phyloP scores from a whole-genome alignment of 768 basidiomycete species.

The Phylloporus sp. region DNA sequence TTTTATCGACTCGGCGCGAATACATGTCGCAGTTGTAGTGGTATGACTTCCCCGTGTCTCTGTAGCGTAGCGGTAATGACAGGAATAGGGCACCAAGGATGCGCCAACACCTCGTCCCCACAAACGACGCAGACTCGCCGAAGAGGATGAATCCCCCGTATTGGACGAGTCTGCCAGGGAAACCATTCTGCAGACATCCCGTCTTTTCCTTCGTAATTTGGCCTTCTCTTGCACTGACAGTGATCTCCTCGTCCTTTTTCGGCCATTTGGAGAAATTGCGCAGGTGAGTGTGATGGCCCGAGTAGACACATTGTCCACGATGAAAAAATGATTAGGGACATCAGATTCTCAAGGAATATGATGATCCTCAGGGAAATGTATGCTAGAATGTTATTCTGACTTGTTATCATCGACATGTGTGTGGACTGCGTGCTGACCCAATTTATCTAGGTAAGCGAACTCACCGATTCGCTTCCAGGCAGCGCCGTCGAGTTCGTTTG shows the following conservation, averaged over 20 bases:
- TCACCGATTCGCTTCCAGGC: too few relatives aligned
- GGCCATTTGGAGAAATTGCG: slow-evolving; percentile 61
- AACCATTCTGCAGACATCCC: slow-evolving; percentile 66
- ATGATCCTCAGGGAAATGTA: slow-evolving; percentile 41
- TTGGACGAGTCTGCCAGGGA: slow-evolving; percentile 33
- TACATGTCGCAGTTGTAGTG: slow-evolving; percentile 72
- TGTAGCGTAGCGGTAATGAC: slow-evolving; percentile 4
- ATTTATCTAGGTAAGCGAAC: slow-evolving; percentile 15
- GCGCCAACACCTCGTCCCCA: slow-evolving; percentile 64
- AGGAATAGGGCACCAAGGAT: slow-evolving; percentile 58
- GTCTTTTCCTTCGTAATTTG: slow-evolving; percentile 94
- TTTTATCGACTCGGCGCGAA: slow-evolving; percentile 74
- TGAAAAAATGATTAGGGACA: slow-evolving; percentile 47
- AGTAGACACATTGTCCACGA: slow-evolving; percentile 20
- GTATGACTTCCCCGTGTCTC: slow-evolving; percentile 35
- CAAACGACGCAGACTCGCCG: slow-evolving; percentile 60
- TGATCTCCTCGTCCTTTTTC: slow-evolving; percentile 64
- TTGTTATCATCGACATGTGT: not conserved
- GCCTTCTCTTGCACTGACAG: slow-evolving; percentile 74
- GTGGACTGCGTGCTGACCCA: not conserved
- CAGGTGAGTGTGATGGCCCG: slow-evolving; percentile 52
- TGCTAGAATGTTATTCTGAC: slow-evolving; percentile 48
- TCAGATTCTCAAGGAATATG: slow-evolving; percentile 39
- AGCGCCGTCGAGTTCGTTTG: slow-evolving; percentile 48
- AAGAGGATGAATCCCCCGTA: slow-evolving; percentile 35